Percentiles rank a stretch among this genome's conserved stretches.
These are phyloP conservation scores for Adansonia gregorii DNA, from an alignment of 441 rosid genomes.

Conservation along the genomic window DNA sequence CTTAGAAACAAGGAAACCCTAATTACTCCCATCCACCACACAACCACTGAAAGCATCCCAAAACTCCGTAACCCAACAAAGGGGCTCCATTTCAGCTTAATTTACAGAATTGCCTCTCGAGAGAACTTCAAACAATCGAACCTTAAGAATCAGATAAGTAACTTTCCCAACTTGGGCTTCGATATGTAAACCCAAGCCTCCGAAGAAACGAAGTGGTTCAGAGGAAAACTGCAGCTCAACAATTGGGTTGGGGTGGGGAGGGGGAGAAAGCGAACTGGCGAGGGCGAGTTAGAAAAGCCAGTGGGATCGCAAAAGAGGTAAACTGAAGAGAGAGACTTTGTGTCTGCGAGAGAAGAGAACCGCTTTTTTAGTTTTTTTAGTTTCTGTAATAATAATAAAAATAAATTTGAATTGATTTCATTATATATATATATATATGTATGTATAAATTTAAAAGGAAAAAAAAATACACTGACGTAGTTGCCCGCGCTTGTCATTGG, in stretches of 20 bases:
- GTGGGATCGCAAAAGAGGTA: conserved; percentile 5
- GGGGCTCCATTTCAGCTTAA: conserved; percentile 22
- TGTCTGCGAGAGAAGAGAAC: neutral
- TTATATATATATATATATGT: too few species aligned
- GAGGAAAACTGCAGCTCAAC: neutral
- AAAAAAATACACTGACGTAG: too few species aligned
- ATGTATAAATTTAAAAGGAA: too few species aligned
- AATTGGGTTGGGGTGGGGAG: neutral
- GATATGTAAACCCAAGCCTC: conserved; percentile 19
- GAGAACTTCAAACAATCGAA: conserved; percentile 15
- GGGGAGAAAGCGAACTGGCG: neutral
- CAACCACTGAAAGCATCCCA: neutral
- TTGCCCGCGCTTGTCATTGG: too few species aligned
- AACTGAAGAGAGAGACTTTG: neutral
- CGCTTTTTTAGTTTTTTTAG: neutral
- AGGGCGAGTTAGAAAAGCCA: conserved; percentile 1
- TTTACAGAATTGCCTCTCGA: neutral
- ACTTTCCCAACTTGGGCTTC: neutral
- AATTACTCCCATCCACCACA: conserved; percentile 19
- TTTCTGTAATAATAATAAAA: too few species aligned
- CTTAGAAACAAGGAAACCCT: conserved; percentile 26
- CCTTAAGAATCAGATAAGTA: conserved; percentile 3
- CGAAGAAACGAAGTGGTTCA: neutral
- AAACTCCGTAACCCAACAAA: conserved; percentile 10
- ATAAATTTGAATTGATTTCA: too few species aligned